These are phyloP conservation scores for Phytophthora sansomeana DNA, from an alignment of 352 stramenopile species.

Conservation along the genomic window DNA sequence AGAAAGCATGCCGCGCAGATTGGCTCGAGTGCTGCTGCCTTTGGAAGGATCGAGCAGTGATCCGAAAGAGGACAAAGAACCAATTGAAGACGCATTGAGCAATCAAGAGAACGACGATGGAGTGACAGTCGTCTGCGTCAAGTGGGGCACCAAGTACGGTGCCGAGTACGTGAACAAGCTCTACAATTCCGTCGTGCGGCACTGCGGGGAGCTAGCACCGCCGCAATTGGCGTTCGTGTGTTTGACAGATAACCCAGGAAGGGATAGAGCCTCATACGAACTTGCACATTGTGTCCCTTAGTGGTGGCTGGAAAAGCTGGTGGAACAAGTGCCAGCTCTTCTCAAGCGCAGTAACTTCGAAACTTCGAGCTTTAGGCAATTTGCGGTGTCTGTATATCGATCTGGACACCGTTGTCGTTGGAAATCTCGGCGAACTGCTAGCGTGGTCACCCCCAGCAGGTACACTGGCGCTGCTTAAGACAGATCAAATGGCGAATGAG, in stretches of 20 bases:
- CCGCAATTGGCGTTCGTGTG: constrained; percentile 60
- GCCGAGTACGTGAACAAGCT: constrained; percentile 88
- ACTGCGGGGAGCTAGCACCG: constrained; percentile 21
- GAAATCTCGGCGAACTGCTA: constrained; percentile 45
- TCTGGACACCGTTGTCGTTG: constrained; percentile 80
- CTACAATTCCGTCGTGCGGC: constrained; percentile 44
- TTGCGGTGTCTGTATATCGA: constrained; percentile 64
- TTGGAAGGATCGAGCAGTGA: background rate
- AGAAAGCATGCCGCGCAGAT: constrained; percentile 3
- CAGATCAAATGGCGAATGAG: constrained; percentile 78
- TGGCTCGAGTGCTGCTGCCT: constrained; percentile 58
- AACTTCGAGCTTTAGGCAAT: constrained; percentile 38
- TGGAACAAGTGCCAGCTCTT: constrained; percentile 88
- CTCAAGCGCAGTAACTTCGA: constrained; percentile 28
- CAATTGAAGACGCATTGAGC: background rate
- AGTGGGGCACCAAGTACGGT: constrained; percentile 87
- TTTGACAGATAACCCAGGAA: constrained; percentile 65
- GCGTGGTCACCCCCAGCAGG: constrained; percentile 17
- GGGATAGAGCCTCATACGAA: constrained; percentile 46
- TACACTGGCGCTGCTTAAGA: constrained; percentile 52
- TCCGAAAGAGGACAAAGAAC: background rate
- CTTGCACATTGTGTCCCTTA: constrained; percentile 40
- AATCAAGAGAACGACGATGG: constrained; percentile 10
- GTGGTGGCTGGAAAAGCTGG: constrained; percentile 62
- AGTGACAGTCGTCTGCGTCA: constrained; percentile 80